Evolutionary conservation across 306 rosid genomes (phyloP), one percentile per base, ranked within the genome.

Genomic region (Psophocarpus tetragonolobus): DNA sequence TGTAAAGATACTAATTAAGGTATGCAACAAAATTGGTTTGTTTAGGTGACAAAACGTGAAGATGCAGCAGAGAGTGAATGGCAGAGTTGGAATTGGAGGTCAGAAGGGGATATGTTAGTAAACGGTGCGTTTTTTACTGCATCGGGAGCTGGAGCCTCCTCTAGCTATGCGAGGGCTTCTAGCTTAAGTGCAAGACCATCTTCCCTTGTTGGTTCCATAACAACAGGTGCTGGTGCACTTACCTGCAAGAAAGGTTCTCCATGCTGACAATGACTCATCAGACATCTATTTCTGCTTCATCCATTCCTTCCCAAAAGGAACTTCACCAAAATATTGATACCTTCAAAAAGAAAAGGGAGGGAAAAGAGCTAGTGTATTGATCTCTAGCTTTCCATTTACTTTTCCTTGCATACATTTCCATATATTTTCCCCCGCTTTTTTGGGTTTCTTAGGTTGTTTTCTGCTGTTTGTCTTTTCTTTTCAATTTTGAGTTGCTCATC

Each of bases 121-220:
- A 95, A 95, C 67, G 98, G 97, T 70, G 98, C 98, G 5, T 92
- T 86, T 83, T 95, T 95, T 58, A 95, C 90, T 0, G 67, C 90
- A n/a, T 85, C 98, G 0, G 97, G 98, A 0, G 97, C 91, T 5
- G 98, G 89, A 65, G 91, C 97, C 2, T 92, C 97, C 1, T 91
- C 97, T 4, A 92, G 97, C 82, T 95, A 95, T 32, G 96, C 98
- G 0, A 91, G 83, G 79, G 97, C 98, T 63, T 92, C 98, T 0
- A 95, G 98, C 77, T 77, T 95, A 62, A 88, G 97, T 5, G 98
- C 98, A 11, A 88, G 93, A 45, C 97, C 97, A 18, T 92, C 98
- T 65, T 85, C 97, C 0, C 88, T 95, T 14, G 97, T 95, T 3
- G 97, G 83, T 47, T 27, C 97, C 0, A 82, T 95, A 2, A 95